Conservation (phyloP, 805 yeast genomes). For the Starmera caribaea region DNA sequence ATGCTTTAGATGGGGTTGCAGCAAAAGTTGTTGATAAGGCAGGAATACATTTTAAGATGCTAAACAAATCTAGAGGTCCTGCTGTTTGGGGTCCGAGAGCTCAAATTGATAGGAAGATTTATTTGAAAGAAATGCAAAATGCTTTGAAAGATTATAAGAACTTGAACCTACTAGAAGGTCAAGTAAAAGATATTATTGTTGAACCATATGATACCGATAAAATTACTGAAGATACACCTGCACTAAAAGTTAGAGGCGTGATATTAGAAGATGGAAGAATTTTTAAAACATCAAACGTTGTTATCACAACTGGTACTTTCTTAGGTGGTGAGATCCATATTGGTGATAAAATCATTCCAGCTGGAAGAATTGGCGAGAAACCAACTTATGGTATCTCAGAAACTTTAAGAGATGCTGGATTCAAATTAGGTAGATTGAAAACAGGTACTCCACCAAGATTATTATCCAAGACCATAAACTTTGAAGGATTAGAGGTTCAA, state of each 20-base stretch:
- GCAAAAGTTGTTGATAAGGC: conserved; percentile 83
- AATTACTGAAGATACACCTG: conserved; percentile 1
- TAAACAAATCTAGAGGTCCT: conserved; percentile 82
- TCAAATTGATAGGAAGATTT: conserved; percentile 82
- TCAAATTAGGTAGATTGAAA: conserved; percentile 78
- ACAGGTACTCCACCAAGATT: conserved; percentile 97
- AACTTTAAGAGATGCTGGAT: conserved; percentile 70
- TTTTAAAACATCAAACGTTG: conserved; percentile 54
- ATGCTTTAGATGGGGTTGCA: conserved; percentile 92
- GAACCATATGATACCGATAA: conserved; percentile 21
- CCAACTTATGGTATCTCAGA: conserved; percentile 85
- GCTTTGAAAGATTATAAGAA: conserved; percentile 46
- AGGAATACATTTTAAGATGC: conserved; percentile 82
- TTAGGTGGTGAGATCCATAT: conserved; percentile 91
- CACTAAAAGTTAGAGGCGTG: conserved; percentile 52
- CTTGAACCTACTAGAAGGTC: conserved; percentile 51
- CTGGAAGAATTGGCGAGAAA: conserved; percentile 89
- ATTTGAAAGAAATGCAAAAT: conserved; percentile 69
- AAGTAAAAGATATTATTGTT: conserved; percentile 77
- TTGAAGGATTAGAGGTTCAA: conserved; percentile 51
- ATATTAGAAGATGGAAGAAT: conserved; percentile 59
- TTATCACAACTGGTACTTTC: conserved; percentile 93
- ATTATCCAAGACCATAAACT: conserved; percentile 63
- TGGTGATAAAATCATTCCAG: conserved; percentile 71
- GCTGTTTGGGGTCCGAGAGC: conserved; percentile 99